A percentile compares a stretch with the other conserved stretches of the same genome.
These are phyloP conservation scores for Cladophialophora psammophila DNA, from an alignment of 2,329 filamentous ascomycete genomes.

Conservation along the genomic window DNA sequence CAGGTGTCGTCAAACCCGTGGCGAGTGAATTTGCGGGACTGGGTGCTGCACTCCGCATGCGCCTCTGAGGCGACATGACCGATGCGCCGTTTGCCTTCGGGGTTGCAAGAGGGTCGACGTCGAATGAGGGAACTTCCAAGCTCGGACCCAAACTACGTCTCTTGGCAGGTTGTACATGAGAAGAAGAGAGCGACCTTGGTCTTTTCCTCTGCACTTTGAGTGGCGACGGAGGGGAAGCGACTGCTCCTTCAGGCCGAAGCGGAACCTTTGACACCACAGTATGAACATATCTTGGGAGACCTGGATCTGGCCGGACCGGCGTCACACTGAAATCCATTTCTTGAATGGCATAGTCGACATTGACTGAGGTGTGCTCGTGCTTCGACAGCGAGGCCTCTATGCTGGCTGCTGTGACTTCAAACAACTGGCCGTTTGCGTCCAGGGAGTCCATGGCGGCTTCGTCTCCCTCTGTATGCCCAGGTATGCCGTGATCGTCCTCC, in stretches of 20 bases:
- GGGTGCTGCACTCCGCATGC: slow-evolving; percentile 36
- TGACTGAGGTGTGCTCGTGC: neutral
- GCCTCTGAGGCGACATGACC: slow-evolving; percentile 32
- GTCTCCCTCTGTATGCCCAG: slow-evolving; percentile 14
- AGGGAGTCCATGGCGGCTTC: slow-evolving; percentile 19
- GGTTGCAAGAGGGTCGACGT: slow-evolving; percentile 14
- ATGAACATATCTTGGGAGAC: slow-evolving; percentile 66
- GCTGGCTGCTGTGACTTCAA: slow-evolving; percentile 15
- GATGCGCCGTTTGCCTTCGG: slow-evolving; percentile 14
- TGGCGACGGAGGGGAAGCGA: slow-evolving; percentile 47
- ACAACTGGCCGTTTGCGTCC: slow-evolving; percentile 10
- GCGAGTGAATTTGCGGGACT: slow-evolving; percentile 36
- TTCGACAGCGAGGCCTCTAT: slow-evolving; percentile 18
- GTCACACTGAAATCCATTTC: slow-evolving; percentile 51
- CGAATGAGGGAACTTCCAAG: neutral
- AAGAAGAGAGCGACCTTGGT: slow-evolving; percentile 60
- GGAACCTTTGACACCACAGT: slow-evolving; percentile 77
- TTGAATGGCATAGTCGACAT: slow-evolving; percentile 12
- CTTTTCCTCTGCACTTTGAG: slow-evolving; percentile 55
- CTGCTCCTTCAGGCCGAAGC: slow-evolving; percentile 68
- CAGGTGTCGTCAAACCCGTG: slow-evolving; percentile 32
- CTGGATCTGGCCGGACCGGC: slow-evolving; percentile 57
- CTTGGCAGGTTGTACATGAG: slow-evolving; percentile 44
- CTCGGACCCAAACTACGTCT: slow-evolving; percentile 28
- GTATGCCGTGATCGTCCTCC: neutral